Evolutionary conservation across 768 basidiomycete species (phyloP).

Genomic region (Rhizopogon vinicolor): DNA sequence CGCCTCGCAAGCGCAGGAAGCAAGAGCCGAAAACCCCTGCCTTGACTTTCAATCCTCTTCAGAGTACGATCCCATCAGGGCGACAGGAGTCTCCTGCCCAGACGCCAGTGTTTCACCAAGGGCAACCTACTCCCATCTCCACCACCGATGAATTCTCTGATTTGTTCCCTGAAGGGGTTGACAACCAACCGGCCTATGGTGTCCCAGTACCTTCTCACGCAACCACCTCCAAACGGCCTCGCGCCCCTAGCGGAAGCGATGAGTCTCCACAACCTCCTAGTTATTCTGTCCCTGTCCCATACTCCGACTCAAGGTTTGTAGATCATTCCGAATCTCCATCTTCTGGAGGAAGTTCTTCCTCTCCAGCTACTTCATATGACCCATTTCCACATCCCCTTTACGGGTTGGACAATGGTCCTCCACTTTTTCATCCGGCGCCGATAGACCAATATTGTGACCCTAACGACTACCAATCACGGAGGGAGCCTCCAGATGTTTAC

Average conservation of each 20-base stretch:
- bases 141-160: conserved; percentile 7
- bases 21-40: conserved; percentile 15
- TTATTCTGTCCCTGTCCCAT: neutral
- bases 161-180: conserved; percentile 9
- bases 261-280: neutral
- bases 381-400: neutral
- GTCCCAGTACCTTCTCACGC: conserved; percentile 4
- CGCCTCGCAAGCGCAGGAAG: conserved; percentile 20
- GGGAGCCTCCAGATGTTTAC: neutral
- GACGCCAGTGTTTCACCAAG: neutral
- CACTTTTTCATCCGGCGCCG: neutral
- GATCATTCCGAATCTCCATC: neutral
- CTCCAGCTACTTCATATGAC: neutral
- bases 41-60: conserved; percentile 15
- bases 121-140: conserved; percentile 9
- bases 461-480: neutral
- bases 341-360: neutral
- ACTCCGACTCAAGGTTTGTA: neutral
- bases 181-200: conserved; percentile 7
- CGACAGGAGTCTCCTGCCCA: conserved; percentile 11
- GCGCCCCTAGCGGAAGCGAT: neutral
- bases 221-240: conserved; percentile 11
- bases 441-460: neutral
- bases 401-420: neutral
- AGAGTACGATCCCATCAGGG: conserved; percentile 18